Evolutionary conservation across 177 flowering plant species (phyloP).

Genomic region (Vitis hybrid): DNA sequence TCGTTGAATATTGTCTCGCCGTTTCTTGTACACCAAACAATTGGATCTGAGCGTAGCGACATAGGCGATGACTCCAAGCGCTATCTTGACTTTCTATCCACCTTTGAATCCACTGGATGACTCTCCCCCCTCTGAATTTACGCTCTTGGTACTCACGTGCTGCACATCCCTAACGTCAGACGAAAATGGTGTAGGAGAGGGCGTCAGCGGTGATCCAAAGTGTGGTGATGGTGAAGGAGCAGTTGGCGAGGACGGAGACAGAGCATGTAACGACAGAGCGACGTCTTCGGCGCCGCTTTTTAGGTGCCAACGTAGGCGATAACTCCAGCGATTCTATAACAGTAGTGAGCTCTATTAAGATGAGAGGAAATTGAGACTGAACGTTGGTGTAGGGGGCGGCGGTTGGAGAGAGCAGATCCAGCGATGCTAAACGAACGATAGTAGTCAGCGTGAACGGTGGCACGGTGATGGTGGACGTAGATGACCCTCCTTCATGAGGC

Average conservation of each 20-base stretch:
- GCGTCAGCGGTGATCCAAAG: background rate
- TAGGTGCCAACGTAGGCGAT: no score
- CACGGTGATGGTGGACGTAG: slow-evolving; percentile 79
- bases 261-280: no score
- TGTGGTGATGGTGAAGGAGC: no score
- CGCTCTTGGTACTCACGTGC: background rate
- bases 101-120: slow-evolving; percentile 32
- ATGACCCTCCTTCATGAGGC: slow-evolving; percentile 84
- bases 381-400: slow-evolving; percentile 12
- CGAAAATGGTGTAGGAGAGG: slow-evolving; percentile 16
- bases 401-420: slow-evolving; percentile 50
- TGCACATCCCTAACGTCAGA: slow-evolving; percentile 14
- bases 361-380: no score
- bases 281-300: no score
- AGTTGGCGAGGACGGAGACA: no score
- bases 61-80: slow-evolving; percentile 33
- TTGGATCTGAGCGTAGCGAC: slow-evolving; percentile 30
- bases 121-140: background rate
- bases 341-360: no score
- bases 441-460: slow-evolving; percentile 92
- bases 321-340: no score
- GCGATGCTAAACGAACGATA: slow-evolving; percentile 81
- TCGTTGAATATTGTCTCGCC: slow-evolving; percentile 42
- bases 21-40: slow-evolving; percentile 47
- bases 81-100: slow-evolving; percentile 53